phyloP scores from a whole-genome alignment of 2,329 filamentous ascomycete species.

The Ambrosiella beaveri region DNA sequence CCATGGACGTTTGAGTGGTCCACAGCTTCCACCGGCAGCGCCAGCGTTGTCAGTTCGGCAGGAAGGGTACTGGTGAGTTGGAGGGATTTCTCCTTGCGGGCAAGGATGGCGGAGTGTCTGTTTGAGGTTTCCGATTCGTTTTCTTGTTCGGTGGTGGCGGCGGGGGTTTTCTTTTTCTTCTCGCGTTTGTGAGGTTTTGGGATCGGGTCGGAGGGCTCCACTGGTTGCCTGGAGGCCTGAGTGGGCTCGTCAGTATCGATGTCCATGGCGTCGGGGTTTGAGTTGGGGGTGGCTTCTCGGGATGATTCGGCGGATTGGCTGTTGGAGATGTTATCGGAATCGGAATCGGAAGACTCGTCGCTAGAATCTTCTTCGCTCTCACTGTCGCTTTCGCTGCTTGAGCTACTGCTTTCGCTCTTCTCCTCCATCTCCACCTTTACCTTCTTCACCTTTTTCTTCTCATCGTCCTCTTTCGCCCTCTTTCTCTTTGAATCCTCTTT shows the following conservation, averaged over 20 bases:
- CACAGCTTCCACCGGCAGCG: slow-evolving; percentile 3
- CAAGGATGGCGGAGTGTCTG: slow-evolving; percentile 16
- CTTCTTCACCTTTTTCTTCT: slow-evolving; percentile 4
- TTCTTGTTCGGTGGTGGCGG: neutral
- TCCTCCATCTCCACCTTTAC: slow-evolving; percentile 20
- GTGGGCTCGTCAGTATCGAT: neutral
- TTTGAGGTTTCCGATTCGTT: neutral
- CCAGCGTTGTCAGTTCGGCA: slow-evolving; percentile 17
- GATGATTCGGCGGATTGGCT: neutral
- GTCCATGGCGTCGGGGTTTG: slow-evolving; percentile 3
- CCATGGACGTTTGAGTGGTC: slow-evolving; percentile 41
- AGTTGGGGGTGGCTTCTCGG: neutral
- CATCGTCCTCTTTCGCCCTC: slow-evolving; percentile 13
- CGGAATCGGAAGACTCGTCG: neutral
- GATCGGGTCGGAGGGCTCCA: neutral
- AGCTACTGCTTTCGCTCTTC: neutral
- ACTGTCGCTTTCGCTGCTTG: neutral
- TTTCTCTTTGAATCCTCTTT: slow-evolving; percentile 4
- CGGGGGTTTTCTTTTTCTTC: slow-evolving; percentile 2
- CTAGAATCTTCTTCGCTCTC: neutral
- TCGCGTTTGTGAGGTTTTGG: neutral
- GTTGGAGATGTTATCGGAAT: neutral
- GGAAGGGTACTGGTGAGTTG: slow-evolving; percentile 20
- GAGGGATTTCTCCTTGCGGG: slow-evolving; percentile 19
- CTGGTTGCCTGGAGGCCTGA: neutral